Conservation (phyloP, 176 grass and related monocot genomes). For the Oryza officinalis region DNA sequence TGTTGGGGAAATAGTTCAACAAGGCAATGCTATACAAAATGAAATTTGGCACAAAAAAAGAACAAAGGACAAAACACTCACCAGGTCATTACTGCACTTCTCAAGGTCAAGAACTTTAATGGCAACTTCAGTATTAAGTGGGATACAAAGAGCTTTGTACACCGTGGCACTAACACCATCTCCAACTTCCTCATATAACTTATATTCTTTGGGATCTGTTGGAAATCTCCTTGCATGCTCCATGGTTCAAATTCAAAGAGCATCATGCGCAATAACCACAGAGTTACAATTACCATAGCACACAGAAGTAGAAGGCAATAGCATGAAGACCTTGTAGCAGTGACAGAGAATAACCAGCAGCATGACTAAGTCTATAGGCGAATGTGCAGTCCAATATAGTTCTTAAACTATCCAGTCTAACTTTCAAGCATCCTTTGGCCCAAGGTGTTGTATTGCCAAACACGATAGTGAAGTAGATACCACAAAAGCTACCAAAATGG, state of each 20-base stretch:
- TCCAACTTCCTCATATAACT: constrained; percentile 92
- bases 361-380: constrained; percentile 24
- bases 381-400: constrained; percentile 2
- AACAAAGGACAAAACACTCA: constrained; percentile 41
- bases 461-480: constrained; percentile 8
- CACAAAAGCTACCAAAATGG: constrained; percentile 5
- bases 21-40: constrained; percentile 7
- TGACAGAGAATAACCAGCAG: constrained; percentile 19
- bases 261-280: constrained; percentile 13
- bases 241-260: constrained; percentile 51
- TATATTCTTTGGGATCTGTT: constrained; percentile 73
- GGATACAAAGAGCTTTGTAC: constrained; percentile 77
- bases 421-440: constrained; percentile 10
- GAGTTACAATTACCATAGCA: constrained; percentile 24
- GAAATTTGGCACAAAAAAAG: not conserved
- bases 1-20: not conserved
- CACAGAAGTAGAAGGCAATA: constrained; percentile 21
- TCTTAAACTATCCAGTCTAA: constrained; percentile 17
- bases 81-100: constrained; percentile 93
- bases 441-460: constrained; percentile 12
- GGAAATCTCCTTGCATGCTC: constrained; percentile 61
- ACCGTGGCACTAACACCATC: constrained; percentile 97
- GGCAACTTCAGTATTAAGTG: constrained; percentile 79
- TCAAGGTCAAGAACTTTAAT: constrained; percentile 98
- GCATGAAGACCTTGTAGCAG: constrained; percentile 41